Evolutionary conservation across 805 yeast genomes (phyloP).

Genomic region (Blastobotrys mokoenaii): DNA sequence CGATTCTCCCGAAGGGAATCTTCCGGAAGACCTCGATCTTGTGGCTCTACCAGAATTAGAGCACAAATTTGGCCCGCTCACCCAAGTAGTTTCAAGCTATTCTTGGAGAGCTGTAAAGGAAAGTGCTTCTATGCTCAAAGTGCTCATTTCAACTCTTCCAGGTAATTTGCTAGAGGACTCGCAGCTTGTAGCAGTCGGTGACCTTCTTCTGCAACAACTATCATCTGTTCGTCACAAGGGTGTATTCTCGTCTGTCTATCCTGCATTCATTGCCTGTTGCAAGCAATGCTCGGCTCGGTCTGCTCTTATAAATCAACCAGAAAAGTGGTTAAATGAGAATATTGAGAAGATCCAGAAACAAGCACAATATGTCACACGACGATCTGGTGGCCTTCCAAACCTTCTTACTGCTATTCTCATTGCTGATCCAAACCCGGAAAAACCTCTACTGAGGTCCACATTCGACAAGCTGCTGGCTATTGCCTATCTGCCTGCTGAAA

Average conservation of each 20-base stretch:
- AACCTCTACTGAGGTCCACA: slow-evolving; percentile 40
- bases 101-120: slow-evolving; percentile 84
- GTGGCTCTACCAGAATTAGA: slow-evolving; percentile 19
- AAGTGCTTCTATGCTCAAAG: slow-evolving; percentile 47
- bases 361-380: slow-evolving; percentile 67
- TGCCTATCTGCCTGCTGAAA: slow-evolving; percentile 43
- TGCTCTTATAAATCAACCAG: slow-evolving; percentile 35
- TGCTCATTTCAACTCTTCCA: slow-evolving; percentile 32
- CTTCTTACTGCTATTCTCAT: slow-evolving; percentile 67
- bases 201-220: slow-evolving; percentile 54
- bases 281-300: slow-evolving; percentile 37
- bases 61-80: slow-evolving; percentile 29
- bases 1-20: slow-evolving; percentile 64
- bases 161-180: slow-evolving; percentile 21
- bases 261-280: slow-evolving; percentile 66
- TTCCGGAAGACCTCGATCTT: slow-evolving; percentile 34
- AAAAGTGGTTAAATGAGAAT: slow-evolving; percentile 52
- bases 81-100: slow-evolving; percentile 46
- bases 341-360: slow-evolving; percentile 43
- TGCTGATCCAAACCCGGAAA: slow-evolving; percentile 33
- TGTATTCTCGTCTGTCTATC: slow-evolving; percentile 82
- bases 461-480: slow-evolving; percentile 45
- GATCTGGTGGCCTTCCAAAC: slow-evolving; percentile 90
- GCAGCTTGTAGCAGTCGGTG: slow-evolving; percentile 37
- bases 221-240: slow-evolving; percentile 80